phyloP scores from a whole-genome alignment of 148 eudicot genomes.

The Simmondsia chinensis region DNA sequence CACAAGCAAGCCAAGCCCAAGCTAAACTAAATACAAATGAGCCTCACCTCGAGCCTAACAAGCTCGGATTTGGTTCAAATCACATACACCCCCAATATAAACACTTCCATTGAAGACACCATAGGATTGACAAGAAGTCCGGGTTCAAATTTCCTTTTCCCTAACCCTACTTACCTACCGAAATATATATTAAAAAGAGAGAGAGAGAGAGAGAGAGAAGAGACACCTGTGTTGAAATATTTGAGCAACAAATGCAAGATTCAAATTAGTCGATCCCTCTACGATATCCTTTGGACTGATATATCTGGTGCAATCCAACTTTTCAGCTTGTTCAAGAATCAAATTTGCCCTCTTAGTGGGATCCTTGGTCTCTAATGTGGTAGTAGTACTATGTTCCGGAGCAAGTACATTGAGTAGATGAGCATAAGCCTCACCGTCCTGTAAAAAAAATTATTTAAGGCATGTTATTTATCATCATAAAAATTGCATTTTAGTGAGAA shows the following conservation, averaged over 20 bases:
- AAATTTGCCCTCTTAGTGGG: slow-evolving; percentile 66
- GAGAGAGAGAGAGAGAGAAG: background rate
- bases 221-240: slow-evolving; percentile 73
- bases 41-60: background rate
- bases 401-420: slow-evolving; percentile 79
- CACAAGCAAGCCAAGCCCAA: too few species aligned
- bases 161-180: too few species aligned
- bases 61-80: background rate
- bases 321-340: slow-evolving; percentile 72
- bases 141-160: too few species aligned
- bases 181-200: background rate
- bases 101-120: too few species aligned
- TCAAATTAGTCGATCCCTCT: slow-evolving; percentile 76
- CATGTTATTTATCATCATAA: too few species aligned
- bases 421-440: slow-evolving; percentile 94
- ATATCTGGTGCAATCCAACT: slow-evolving; percentile 61
- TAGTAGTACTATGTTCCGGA: slow-evolving; percentile 49
- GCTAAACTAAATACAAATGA: too few species aligned
- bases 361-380: slow-evolving; percentile 50
- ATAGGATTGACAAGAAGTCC: too few species aligned
- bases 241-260: slow-evolving; percentile 82
- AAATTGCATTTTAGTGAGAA: too few species aligned
- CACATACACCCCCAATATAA: background rate
- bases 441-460: too few species aligned
- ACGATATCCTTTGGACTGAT: slow-evolving; percentile 70